Evolutionary conservation across 257 asterid genomes (phyloP).

Genomic region (Agastache rugosa): DNA sequence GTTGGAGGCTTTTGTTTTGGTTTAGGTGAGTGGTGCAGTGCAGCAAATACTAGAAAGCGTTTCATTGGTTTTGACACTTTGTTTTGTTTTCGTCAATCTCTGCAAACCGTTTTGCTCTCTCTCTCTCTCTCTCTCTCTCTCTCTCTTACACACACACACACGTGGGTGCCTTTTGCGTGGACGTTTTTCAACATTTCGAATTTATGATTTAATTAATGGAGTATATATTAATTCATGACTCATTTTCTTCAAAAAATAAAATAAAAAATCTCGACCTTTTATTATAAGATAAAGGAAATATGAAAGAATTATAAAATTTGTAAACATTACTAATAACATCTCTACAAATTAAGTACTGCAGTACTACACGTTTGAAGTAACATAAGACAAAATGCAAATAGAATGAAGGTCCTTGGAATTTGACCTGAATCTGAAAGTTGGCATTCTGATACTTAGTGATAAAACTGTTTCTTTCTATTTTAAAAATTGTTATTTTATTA

Average conservation of each 20-base stretch:
- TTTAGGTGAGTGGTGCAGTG: conserved; percentile 29
- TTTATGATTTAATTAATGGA: too few relatives aligned
- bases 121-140: neutral
- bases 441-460: neutral
- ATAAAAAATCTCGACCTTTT: too few relatives aligned
- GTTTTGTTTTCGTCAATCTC: conserved; percentile 32
- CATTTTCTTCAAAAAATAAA: too few relatives aligned
- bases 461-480: neutral
- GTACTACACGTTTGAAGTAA: neutral
- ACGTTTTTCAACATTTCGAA: conserved; percentile 16
- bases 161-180: conserved; percentile 27
- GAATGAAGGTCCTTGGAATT: neutral
- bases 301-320: too few relatives aligned
- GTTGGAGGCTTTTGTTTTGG: conserved; percentile 12
- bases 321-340: neutral
- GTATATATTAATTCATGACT: too few relatives aligned
- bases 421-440: neutral
- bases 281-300: neutral
- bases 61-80: conserved; percentile 29
- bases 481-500: neutral
- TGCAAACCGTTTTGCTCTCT: conserved; percentile 36
- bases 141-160: conserved; percentile 3
- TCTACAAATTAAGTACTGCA: neutral
- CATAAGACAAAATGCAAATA: neutral
- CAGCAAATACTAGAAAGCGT: conserved; percentile 35